Percentiles rank a stretch among this genome's conserved stretches.
phyloP scores from a whole-genome alignment of 2,329 filamentous ascomycete genomes.

The Ophiostoma fasciatum region DNA sequence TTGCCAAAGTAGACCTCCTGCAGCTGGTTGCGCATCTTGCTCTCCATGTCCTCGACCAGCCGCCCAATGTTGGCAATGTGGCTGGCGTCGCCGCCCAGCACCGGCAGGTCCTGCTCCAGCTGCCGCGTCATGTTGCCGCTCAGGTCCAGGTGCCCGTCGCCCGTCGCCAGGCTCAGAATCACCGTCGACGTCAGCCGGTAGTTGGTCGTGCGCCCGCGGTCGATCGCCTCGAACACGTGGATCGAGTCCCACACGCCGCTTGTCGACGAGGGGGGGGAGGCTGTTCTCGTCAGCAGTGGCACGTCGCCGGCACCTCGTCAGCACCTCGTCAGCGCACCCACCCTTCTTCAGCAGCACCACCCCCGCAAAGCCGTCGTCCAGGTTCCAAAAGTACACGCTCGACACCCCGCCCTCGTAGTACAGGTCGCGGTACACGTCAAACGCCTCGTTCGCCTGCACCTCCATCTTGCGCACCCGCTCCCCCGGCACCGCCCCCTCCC shows the following conservation, averaged over 20 bases:
- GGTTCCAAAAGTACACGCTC: conserved; percentile 95
- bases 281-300: too few relatives aligned
- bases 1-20: conserved; percentile 99
- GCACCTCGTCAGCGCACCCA: too few relatives aligned
- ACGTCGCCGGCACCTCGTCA: too few relatives aligned
- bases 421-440: conserved; percentile 91
- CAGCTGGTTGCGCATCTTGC: conserved; percentile 95
- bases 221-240: conserved; percentile 93
- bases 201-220: conserved; percentile 79
- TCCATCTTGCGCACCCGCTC: conserved; percentile 91
- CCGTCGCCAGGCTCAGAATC: conserved; percentile 69
- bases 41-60: conserved; percentile 97
- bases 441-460: conserved; percentile 83
- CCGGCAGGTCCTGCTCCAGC: conserved; percentile 78
- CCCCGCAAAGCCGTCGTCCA: conserved; percentile 94
- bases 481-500: conserved; percentile 74
- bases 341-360: conserved; percentile 96
- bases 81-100: conserved; percentile 68
- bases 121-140: conserved; percentile 97
- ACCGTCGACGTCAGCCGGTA: conserved; percentile 98
- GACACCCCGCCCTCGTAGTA: conserved; percentile 96
- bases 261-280: conserved; percentile 35
- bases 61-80: conserved; percentile 92
- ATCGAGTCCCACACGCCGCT: conserved; percentile 94
- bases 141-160: conserved; percentile 66